phyloP scores from a whole-genome alignment of 495 filamentous ascomycete genomes.

The Amorphotheca resinae region DNA sequence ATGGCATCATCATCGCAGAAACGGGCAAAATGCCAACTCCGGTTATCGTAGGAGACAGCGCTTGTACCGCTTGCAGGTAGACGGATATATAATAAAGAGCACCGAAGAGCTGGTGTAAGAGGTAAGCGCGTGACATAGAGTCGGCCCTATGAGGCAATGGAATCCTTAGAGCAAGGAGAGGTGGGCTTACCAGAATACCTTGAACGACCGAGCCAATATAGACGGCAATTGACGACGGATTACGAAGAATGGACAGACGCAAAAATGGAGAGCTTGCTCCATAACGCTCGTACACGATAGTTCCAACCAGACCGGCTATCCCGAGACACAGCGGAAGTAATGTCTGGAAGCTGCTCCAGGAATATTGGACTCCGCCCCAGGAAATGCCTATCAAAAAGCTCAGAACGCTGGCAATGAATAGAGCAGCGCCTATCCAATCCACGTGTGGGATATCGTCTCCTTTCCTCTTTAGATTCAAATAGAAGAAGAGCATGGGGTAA shows the following conservation, averaged over 20 bases:
- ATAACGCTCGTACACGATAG: conserved; percentile 36
- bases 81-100: conserved; percentile 50
- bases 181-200: conserved; percentile 20
- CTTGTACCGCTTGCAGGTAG: conserved; percentile 52
- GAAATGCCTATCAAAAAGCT: conserved; percentile 38
- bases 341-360: conserved; percentile 39
- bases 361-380: conserved; percentile 35
- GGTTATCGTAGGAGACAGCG: conserved; percentile 37
- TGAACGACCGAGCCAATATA: conserved; percentile 36
- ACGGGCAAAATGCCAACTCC: conserved; percentile 49
- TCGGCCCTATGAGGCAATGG: not conserved
- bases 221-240: conserved; percentile 25
- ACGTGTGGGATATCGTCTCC: conserved; percentile 33
- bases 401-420: conserved; percentile 36
- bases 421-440: conserved; percentile 45
- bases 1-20: conserved; percentile 31
- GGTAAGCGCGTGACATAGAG: not conserved
- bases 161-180: no score
- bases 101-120: conserved; percentile 20
- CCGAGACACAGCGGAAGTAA: conserved; percentile 45
- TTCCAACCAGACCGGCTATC: conserved; percentile 23
- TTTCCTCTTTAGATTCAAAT: conserved; percentile 27
- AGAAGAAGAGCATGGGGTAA: conserved; percentile 24
- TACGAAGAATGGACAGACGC: conserved; percentile 26
- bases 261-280: conserved; percentile 33